phyloP scores from a whole-genome alignment of 371 early-diverging fungal genomes.

The Syncephalis plumigaleata region DNA sequence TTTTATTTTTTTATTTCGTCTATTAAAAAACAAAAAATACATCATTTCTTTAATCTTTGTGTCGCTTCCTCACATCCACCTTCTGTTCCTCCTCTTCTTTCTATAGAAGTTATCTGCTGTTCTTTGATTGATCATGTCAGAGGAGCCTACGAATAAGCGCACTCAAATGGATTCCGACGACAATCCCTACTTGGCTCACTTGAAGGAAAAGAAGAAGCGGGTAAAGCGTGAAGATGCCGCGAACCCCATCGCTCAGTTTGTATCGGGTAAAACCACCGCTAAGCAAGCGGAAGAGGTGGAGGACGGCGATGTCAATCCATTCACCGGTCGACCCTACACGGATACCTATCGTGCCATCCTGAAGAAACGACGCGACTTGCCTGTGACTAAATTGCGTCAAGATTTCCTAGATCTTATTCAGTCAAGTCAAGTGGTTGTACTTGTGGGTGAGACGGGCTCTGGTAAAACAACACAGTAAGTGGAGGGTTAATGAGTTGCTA shows the following conservation, averaged over 20 bases:
- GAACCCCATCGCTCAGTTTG: constrained; percentile 23
- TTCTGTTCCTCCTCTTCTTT: too few species aligned
- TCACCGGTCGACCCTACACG: constrained; percentile 59
- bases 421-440: constrained; percentile 66
- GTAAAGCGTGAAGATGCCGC: neutral
- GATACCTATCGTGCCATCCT: constrained; percentile 70
- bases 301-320: constrained; percentile 55
- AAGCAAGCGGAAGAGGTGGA: constrained; percentile 54
- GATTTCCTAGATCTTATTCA: constrained; percentile 77
- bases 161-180: neutral
- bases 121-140: too few species aligned
- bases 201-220: constrained; percentile 10
- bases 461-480: constrained; percentile 90
- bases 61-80: too few species aligned
- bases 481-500: neutral
- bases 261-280: constrained; percentile 48
- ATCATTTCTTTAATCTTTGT: too few species aligned
- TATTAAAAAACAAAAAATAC: too few species aligned
- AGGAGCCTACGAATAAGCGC: too few species aligned
- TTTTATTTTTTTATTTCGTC: too few species aligned
- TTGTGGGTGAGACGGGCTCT: constrained; percentile 80
- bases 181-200: constrained; percentile 38
- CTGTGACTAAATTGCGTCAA: constrained; percentile 74
- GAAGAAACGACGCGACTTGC: constrained; percentile 60
- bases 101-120: too few species aligned